phyloP scores from a whole-genome alignment of 257 asterid genomes.

The Nemophila menziesii region DNA sequence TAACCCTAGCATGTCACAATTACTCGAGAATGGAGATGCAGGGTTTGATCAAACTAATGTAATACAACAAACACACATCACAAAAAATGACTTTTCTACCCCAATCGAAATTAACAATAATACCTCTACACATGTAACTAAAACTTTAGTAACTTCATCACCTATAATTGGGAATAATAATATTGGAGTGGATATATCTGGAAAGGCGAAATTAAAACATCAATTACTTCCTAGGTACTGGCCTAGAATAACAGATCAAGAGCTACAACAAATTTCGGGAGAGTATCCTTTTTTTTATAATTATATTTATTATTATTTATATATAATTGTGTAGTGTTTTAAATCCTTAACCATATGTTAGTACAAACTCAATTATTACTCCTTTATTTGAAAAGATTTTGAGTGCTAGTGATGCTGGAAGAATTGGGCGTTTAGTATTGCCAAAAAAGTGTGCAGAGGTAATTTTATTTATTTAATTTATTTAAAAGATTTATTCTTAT shows the following conservation, averaged over 20 bases:
- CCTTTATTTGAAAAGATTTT: constrained; percentile 91
- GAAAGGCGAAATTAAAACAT: constrained; percentile 39
- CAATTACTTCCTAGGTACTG: constrained; percentile 64
- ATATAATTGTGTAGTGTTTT: not conserved
- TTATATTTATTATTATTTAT: no score
- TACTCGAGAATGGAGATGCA: constrained; percentile 44
- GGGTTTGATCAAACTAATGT: constrained; percentile 41
- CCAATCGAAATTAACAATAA: no score
- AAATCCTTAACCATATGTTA: constrained; percentile 37
- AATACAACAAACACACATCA: constrained; percentile 22
- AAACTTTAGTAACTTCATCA: constrained; percentile 24
- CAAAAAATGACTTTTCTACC: constrained; percentile 29
- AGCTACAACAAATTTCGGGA: constrained; percentile 56
- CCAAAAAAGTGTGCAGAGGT: constrained; percentile 99
- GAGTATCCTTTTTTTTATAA: constrained; percentile 47
- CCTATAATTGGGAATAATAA: constrained; percentile 36
- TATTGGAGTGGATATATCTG: constrained; percentile 29
- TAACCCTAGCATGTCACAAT: constrained; percentile 30
- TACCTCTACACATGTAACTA: no score
- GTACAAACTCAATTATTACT: constrained; percentile 58
- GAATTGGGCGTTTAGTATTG: constrained; percentile 83
- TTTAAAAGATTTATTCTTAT: no score
- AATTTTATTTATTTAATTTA: constrained; percentile 7
- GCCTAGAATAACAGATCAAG: constrained; percentile 52
- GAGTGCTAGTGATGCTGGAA: constrained; percentile 93